A percentile compares a stretch with the other conserved stretches of the same genome.
These are phyloP conservation scores for Penicillium sp. DNA, from an alignment of 2,329 filamentous ascomycete species.

Conservation along the genomic window DNA sequence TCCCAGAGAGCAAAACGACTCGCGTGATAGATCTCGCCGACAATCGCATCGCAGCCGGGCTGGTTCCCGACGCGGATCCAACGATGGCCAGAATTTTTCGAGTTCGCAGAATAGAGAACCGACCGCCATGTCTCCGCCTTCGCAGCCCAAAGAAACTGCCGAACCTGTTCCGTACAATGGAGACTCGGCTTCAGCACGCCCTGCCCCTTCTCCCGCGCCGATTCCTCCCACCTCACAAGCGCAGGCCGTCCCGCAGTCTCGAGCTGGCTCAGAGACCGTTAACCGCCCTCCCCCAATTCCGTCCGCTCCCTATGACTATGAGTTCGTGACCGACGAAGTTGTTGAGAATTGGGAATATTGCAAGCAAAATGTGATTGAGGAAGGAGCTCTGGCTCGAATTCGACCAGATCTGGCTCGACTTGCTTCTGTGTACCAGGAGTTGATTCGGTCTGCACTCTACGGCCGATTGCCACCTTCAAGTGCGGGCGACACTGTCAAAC, in stretches of 20 bases:
- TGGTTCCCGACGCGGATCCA: slow-evolving; percentile 33
- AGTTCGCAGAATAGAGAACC: slow-evolving; percentile 24
- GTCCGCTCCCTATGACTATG: slow-evolving; percentile 61
- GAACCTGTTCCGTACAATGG: slow-evolving; percentile 33
- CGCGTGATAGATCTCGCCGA: slow-evolving; percentile 39
- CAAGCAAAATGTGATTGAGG: slow-evolving; percentile 62
- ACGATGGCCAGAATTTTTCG: slow-evolving; percentile 36
- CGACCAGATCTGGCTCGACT: slow-evolving; percentile 67
- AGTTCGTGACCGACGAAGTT: slow-evolving; percentile 67
- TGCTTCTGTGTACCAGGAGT: slow-evolving; percentile 75
- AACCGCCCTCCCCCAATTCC: slow-evolving; percentile 21
- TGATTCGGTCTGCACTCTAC: slow-evolving; percentile 71
- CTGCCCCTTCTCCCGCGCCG: slow-evolving; percentile 25
- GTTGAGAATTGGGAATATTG: slow-evolving; percentile 67
- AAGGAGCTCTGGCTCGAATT: slow-evolving; percentile 60
- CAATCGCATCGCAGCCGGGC: slow-evolving; percentile 38
- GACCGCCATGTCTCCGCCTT: slow-evolving; percentile 32
- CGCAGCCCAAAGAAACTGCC: slow-evolving; percentile 28
- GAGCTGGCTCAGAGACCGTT: slow-evolving; percentile 19
- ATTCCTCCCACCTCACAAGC: slow-evolving; percentile 17
- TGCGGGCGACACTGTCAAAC: slow-evolving; percentile 67
- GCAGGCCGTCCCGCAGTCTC: slow-evolving; percentile 20
- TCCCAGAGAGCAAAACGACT: slow-evolving; percentile 37
- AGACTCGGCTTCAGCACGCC: slow-evolving; percentile 12
- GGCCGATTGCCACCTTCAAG: slow-evolving; percentile 63